phyloP scores from a whole-genome alignment of 2,329 filamentous ascomycete genomes.

The Nectriaceae sp. region DNA sequence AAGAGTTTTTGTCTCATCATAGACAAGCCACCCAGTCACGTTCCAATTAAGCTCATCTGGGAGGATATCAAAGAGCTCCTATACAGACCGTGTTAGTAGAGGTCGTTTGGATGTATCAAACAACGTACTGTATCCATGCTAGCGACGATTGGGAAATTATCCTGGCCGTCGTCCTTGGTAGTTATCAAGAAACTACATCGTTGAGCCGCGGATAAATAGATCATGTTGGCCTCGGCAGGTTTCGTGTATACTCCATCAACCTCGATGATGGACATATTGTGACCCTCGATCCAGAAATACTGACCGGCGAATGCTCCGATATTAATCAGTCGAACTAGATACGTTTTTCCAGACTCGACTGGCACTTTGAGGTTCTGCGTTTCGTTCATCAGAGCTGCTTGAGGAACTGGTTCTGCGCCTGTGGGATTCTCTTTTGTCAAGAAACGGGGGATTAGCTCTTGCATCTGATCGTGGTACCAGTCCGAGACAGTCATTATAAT shows the following conservation, averaged over 20 bases:
- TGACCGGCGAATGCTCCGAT: slow-evolving; percentile 71
- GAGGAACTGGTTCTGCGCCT: slow-evolving; percentile 65
- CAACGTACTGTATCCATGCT: slow-evolving; percentile 66
- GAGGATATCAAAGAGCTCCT: slow-evolving; percentile 69
- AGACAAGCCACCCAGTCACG: slow-evolving; percentile 65
- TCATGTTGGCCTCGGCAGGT: slow-evolving; percentile 56
- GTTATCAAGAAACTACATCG: slow-evolving; percentile 64
- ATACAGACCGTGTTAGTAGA: too few relatives aligned
- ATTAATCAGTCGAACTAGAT: slow-evolving; percentile 51
- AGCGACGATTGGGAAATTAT: slow-evolving; percentile 68
- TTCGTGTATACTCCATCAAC: slow-evolving; percentile 73
- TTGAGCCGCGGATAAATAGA: slow-evolving; percentile 70
- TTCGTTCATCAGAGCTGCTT: slow-evolving; percentile 72
- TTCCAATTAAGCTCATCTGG: slow-evolving; percentile 70
- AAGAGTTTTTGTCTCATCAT: slow-evolving; percentile 48
- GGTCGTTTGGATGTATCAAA: too few relatives aligned
- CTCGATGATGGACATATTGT: slow-evolving; percentile 70
- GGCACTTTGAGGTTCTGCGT: slow-evolving; percentile 59
- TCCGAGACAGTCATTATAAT: slow-evolving; percentile 68
- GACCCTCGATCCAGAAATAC: slow-evolving; percentile 67
- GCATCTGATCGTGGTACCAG: slow-evolving; percentile 67
- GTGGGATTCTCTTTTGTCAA: slow-evolving; percentile 56
- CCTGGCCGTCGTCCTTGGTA: slow-evolving; percentile 57
- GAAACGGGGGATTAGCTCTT: slow-evolving; percentile 48
- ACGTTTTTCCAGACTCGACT: slow-evolving; percentile 65